These are phyloP conservation scores for Perilla frutescens DNA, from an alignment of 257 asterid species.

Conservation along the genomic window DNA sequence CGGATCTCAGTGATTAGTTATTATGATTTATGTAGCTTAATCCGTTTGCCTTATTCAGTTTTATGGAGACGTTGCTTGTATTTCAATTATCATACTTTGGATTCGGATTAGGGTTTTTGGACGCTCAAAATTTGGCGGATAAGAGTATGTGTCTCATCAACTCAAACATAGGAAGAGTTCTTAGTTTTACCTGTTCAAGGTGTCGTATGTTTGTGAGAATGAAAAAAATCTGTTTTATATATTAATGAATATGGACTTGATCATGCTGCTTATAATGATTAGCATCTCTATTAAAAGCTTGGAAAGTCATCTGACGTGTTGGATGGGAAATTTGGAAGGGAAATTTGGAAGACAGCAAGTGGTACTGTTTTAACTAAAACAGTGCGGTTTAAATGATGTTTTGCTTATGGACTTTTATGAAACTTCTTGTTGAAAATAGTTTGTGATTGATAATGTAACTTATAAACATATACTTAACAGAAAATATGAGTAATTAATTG, in stretches of 20 bases:
- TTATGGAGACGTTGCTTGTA: neutral
- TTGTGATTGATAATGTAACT: neutral
- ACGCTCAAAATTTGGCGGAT: neutral
- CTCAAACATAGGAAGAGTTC: neutral
- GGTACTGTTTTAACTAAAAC: neutral
- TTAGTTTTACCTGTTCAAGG: neutral
- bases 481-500: neutral
- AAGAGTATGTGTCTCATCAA: neutral
- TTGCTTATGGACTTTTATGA: neutral
- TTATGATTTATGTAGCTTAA: neutral
- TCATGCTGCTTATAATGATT: neutral
- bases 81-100: constrained; percentile 7
- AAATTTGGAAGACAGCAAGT: neutral
- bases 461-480: neutral
- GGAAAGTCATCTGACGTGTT: neutral
- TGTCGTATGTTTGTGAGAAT: neutral
- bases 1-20: neutral
- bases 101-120: constrained; percentile 19
- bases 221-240: neutral
- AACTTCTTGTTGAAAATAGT: neutral
- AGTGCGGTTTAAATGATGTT: neutral
- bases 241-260: neutral
- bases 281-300: neutral
- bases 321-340: neutral
- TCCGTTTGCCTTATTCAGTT: neutral